Percentiles rank a stretch among this genome's conserved stretches.
Evolutionary conservation across 768 basidiomycete genomes (phyloP).

Genomic region (Lactarius evosmus): DNA sequence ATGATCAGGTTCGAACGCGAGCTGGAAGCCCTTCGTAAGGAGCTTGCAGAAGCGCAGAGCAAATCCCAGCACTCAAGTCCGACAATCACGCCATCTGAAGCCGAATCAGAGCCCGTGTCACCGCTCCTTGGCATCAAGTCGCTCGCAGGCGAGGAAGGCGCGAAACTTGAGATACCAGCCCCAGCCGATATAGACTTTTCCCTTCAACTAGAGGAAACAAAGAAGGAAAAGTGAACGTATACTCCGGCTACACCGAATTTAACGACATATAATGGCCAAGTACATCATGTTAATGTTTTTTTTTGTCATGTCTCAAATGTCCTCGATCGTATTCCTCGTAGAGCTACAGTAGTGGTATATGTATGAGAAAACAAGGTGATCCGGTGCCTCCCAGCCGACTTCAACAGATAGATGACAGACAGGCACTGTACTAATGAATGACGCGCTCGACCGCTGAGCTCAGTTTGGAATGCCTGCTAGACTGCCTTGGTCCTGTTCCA

Average conservation of each 20-base stretch:
- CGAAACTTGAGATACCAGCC: background rate
- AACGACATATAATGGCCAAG: conserved; percentile 4
- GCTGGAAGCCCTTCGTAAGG: conserved; percentile 84
- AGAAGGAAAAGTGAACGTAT: conserved; percentile 17
- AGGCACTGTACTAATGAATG: too few relatives aligned
- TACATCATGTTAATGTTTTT: conserved; percentile 8
- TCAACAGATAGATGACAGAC: too few relatives aligned
- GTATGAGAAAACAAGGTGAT: background rate
- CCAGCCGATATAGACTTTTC: background rate
- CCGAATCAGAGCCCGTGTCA: conserved; percentile 26
- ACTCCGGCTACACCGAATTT: background rate
- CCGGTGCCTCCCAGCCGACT: too few relatives aligned
- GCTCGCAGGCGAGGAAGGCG: conserved; percentile 9
- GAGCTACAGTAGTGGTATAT: conserved; percentile 8
- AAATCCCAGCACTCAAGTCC: conserved; percentile 25
- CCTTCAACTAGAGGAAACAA: background rate
- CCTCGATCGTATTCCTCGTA: conserved; percentile 1
- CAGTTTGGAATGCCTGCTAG: too few relatives aligned
- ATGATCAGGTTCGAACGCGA: conserved; percentile 81
- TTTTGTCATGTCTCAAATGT: background rate
- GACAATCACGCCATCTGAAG: conserved; percentile 13
- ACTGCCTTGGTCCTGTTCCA: too few relatives aligned
- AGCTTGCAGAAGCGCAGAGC: conserved; percentile 64
- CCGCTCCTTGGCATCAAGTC: conserved; percentile 13
- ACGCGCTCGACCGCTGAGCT: conserved; percentile 44